Conservation (phyloP, 208 protist genomes). For the Crithidia expoeki region DNA sequence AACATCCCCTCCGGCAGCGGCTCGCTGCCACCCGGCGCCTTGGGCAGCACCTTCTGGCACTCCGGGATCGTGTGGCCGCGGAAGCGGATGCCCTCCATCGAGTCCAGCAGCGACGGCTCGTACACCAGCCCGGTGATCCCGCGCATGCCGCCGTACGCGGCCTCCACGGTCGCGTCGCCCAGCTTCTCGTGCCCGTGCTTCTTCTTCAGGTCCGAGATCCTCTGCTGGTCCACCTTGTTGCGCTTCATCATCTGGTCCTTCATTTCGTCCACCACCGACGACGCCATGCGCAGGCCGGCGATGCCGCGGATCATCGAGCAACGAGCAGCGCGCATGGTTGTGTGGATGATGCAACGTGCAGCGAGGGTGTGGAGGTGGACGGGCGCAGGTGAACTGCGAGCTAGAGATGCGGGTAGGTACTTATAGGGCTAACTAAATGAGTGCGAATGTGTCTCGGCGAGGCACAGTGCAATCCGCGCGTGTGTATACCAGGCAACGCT, state of each 20-base stretch:
- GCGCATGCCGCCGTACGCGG: constrained; percentile 96
- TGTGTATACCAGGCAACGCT: too few species aligned
- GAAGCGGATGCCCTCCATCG: constrained; percentile 96
- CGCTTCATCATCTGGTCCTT: constrained; percentile 50
- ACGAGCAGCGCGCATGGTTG: constrained; percentile 49
- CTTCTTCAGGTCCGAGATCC: constrained; percentile 87
- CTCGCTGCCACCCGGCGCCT: constrained; percentile 83
- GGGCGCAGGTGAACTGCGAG: too few species aligned
- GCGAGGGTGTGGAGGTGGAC: too few species aligned
- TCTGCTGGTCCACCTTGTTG: constrained; percentile 46
- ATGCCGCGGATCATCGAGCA: constrained; percentile 15
- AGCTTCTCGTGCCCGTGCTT: constrained; percentile 85
- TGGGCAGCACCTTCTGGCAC: constrained; percentile 91
- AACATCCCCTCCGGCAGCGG: constrained; percentile 96
- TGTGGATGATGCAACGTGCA: too few species aligned
- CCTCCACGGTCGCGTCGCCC: constrained; percentile 87
- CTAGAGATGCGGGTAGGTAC: too few species aligned
- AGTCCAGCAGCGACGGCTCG: constrained; percentile 97
- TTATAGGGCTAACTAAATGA: too few species aligned
- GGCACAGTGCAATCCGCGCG: too few species aligned
- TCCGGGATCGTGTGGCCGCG: constrained; percentile 96
- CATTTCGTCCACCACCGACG: constrained; percentile 55
- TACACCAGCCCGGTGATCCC: constrained; percentile 95
- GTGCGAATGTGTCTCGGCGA: too few species aligned
- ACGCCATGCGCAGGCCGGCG: constrained; percentile 34